Percentiles rank a stretch among this genome's conserved stretches.
phyloP scores from a whole-genome alignment of 108 stramenopile genomes.

The Cylindrotheca fusiformis region DNA sequence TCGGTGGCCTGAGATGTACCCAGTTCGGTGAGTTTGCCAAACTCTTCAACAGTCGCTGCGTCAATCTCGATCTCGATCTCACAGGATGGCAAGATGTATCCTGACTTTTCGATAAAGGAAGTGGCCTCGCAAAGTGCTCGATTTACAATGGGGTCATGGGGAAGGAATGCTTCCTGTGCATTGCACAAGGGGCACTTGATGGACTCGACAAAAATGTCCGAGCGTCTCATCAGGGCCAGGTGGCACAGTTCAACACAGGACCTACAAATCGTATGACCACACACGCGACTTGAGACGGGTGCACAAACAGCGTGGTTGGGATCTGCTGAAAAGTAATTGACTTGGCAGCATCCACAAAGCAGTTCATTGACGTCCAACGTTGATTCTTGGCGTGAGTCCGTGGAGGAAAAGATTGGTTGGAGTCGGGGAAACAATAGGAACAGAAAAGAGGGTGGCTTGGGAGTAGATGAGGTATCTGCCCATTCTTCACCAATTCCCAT shows the following conservation, averaged over 20 bases:
- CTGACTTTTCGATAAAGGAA: conserved; percentile 8
- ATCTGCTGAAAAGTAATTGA: conserved; percentile 13
- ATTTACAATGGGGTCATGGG: conserved; percentile 15
- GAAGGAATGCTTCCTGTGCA: conserved; percentile 6
- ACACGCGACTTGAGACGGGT: conserved; percentile 17
- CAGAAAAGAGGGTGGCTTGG: not conserved
- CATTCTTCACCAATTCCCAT: conserved; percentile 11
- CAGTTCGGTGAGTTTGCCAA: no score
- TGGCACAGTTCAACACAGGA: conserved; percentile 20
- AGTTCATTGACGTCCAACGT: conserved; percentile 7
- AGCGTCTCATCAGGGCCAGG: conserved; percentile 11
- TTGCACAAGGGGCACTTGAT: conserved; percentile 21
- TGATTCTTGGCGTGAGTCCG: not conserved
- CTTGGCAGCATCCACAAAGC: conserved; percentile 21
- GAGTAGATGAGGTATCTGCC: not conserved
- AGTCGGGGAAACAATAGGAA: not conserved
- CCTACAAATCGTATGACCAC: conserved; percentile 23
- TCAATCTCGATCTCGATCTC: no score
- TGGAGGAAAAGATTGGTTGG: not conserved
- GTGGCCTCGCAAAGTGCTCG: conserved; percentile 18
- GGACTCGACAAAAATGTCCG: not conserved
- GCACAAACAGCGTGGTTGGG: conserved; percentile 6
- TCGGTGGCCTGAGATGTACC: no score
- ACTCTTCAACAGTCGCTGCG: no score
- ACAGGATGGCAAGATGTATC: no score